Base-by-base conservation (phyloP, 75 land plant genomes). In the Azolla pinnata region DNA sequence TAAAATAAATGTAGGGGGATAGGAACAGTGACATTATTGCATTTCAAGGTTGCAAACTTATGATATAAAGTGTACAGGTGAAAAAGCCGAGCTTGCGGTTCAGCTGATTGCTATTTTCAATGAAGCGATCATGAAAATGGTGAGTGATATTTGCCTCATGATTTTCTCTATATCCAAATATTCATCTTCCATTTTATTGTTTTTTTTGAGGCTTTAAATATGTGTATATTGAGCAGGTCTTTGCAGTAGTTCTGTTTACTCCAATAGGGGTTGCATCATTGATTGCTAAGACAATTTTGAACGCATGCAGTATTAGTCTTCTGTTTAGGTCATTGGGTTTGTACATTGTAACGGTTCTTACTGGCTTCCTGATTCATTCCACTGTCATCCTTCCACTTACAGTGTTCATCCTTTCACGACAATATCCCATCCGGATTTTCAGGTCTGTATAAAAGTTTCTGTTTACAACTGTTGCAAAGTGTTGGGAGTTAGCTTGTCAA, bases 211-310 rank as follows among this genome's bases (percentile, higher is more conserved):
- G 2, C 49, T 46, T 46, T 4, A 3, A n/a, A n/a, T 52, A 25
- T 52, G 21, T 61, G 7, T 53, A 28, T 2, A 9, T 0, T 20
- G 33, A 19, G 5, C 56, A 71, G 73, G 67, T 66, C 17, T 62
- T 59, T 52, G 60, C 46, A 40, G 63, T 72, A 10, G 60, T 72
- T 7, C 40, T 59, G 0, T n/a, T 66, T 35, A 72, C 75, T 2
- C 75, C 75, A 9, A 29, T 72, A 8, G 75, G 75, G 66, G 75
- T 72, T 20, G 75, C 75, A 54, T 72, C 75, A 20, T 31, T 72
- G 48, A 60, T 66, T 46, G 75, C 75, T 14, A 60, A 59, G 19
- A 72, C 75, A 25, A 72, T 72, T 21, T 42, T 72, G 46, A 72
- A 66, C 17, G 69, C 75, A 10, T 72, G 75, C 58, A 66, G 47